Base-by-base conservation (phyloP, 495 filamentous ascomycete species). In the Hyaloscypha hepaticicola region DNA sequence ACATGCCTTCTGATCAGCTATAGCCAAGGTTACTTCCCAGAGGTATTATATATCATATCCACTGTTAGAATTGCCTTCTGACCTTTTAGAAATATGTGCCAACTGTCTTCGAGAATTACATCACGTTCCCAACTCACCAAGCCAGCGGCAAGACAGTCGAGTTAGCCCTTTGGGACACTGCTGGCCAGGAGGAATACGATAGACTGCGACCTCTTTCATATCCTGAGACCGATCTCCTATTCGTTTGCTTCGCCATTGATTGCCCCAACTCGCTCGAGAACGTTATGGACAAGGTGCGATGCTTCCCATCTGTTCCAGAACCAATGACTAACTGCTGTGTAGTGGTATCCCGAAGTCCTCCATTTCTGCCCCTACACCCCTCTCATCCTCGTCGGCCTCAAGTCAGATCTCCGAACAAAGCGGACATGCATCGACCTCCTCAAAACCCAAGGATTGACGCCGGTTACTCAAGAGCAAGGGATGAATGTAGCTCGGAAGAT, bases 261-360 rank as follows among this genome's bases (percentile, higher is more conserved):
- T 99, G 96, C 76, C 95, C 95, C 21, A 96, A 96, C 73, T 98
- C 95, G 9, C 79, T 99, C 53, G 95, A 99, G 69, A 99, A 99
- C 72, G 95, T 99, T 60, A 89, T 98, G 81, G 95, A 99, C 79
- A 99, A 99, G 88, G 95, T 97, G 75, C 61, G 81, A 72, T 34
- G 31, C 27, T 24, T 16, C 45, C 9, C 22, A 48, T 48, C 22
- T 21, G 55, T 27, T 25, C 51, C 7, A 31, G 1, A 3, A 60
- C 3, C n/a, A 55, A 1, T 28, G 19, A 24, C 66, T 68, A 68
- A 65, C 56, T 49, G 3, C 0, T 31, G 12, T 24, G 21, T 66
- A 99, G 95, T 99, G 95, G 95, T 99, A 97, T 71, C 95, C 95
- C 65, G 95, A 99, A 83, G 95, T 99, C 68, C 85, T 98, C 57